Percentiles rank a stretch among this genome's conserved stretches.
phyloP scores from a whole-genome alignment of 495 filamentous ascomycete species.

The Talaromyces wortmannii region DNA sequence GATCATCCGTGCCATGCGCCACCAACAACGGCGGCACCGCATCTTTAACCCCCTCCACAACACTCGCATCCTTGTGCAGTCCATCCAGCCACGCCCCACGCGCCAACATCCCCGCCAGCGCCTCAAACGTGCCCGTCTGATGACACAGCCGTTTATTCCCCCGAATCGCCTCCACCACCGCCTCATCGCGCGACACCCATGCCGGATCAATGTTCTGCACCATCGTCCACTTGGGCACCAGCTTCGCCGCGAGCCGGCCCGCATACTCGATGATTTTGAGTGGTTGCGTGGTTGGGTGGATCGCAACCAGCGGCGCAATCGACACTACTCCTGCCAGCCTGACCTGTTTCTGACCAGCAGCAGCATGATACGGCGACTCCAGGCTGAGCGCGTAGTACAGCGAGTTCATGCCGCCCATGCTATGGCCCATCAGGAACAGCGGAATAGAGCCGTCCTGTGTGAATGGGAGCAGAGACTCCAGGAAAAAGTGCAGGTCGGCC shows the following conservation, averaged over 20 bases:
- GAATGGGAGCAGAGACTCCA: conserved; percentile 34
- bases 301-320: conserved; percentile 63
- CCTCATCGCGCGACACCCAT: conserved; percentile 56
- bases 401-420: conserved; percentile 73
- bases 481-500: conserved; percentile 68
- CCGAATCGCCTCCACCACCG: conserved; percentile 43
- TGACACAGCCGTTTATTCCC: conserved; percentile 61
- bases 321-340: conserved; percentile 59
- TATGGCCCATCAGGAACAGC: conserved; percentile 82
- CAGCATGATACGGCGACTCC: conserved; percentile 15
- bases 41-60: not conserved
- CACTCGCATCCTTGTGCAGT: conserved; percentile 10
- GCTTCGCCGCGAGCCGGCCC: conserved; percentile 55
- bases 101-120: conserved; percentile 67
- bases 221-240: conserved; percentile 57
- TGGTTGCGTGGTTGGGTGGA: conserved; percentile 57
- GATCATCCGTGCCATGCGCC: conserved; percentile 44
- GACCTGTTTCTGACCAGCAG: conserved; percentile 7
- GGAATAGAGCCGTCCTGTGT: conserved; percentile 35
- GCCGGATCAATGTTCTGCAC: conserved; percentile 47
- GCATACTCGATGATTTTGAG: conserved; percentile 43
- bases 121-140: conserved; percentile 72
- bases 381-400: conserved; percentile 38
- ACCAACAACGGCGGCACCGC: conserved; percentile 12
- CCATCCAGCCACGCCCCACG: conserved; percentile 32